Percentiles rank a stretch among this genome's conserved stretches.
Conservation (phyloP, 345 rosid species). For the Eucalyptus paniculata region DNA sequence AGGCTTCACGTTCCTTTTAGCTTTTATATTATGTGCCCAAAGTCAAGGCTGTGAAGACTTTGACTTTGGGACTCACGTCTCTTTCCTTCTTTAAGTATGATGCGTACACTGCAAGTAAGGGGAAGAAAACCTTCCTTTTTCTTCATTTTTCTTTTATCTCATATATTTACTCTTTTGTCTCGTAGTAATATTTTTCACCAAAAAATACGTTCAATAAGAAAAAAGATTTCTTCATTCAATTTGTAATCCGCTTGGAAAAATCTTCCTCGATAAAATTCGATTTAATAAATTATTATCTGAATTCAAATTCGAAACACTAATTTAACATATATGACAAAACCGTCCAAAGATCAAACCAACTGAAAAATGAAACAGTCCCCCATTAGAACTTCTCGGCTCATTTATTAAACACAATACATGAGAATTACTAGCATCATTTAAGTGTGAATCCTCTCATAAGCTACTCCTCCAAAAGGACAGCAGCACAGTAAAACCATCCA, state of each 20-base stretch:
- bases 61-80: too few relatives aligned
- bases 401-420: background rate
- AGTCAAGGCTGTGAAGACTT: too few relatives aligned
- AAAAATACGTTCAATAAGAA: fast-evolving
- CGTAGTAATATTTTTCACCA: too few relatives aligned
- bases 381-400: background rate
- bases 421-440: background rate
- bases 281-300: fast-evolving
- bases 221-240: fast-evolving
- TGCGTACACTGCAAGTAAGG: too few relatives aligned
- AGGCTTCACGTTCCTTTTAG: too few relatives aligned
- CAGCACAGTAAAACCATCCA: background rate
- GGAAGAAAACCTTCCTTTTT: too few relatives aligned
- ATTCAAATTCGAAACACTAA: too few relatives aligned
- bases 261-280: too few relatives aligned
- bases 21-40: too few relatives aligned
- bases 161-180: too few relatives aligned
- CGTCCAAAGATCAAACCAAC: background rate
- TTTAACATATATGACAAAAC: background rate
- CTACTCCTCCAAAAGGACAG: background rate
- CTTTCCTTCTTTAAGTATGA: too few relatives aligned
- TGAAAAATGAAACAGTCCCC: background rate
- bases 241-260: fast-evolving
- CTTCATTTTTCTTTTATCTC: too few relatives aligned
- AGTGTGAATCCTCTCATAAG: background rate